phyloP scores from a whole-genome alignment of 768 basidiomycete species.

The Phallus indusiatus region DNA sequence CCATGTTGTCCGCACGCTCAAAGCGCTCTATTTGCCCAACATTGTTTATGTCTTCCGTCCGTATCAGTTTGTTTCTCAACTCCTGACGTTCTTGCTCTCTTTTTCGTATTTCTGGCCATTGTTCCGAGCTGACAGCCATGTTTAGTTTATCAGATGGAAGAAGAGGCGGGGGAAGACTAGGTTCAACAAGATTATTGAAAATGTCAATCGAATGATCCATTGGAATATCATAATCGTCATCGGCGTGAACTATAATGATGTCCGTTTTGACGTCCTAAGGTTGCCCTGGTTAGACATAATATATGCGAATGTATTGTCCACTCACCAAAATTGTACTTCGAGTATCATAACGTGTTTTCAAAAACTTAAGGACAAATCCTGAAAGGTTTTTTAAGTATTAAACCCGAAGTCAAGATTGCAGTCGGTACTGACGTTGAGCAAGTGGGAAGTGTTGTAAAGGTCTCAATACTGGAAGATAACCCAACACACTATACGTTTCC shows the following conservation, averaged over 20 bases:
- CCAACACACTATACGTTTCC: constrained; percentile 58
- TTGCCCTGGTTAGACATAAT: background rate
- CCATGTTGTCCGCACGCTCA: constrained; percentile 22
- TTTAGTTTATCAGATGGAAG: constrained; percentile 18
- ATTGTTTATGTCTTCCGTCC: constrained; percentile 32
- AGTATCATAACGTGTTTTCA: constrained; percentile 55
- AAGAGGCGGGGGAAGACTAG: constrained; percentile 43
- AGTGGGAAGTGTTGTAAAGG: constrained; percentile 59
- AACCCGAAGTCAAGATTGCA: background rate
- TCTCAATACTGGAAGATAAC: constrained; percentile 58
- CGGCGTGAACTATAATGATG: constrained; percentile 64
- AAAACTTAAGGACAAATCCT: constrained; percentile 47
- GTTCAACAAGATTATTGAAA: constrained; percentile 59
- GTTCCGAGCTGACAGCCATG: constrained; percentile 22
- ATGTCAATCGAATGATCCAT: constrained; percentile 57
- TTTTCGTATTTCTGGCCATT: constrained; percentile 35
- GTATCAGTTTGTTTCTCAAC: constrained; percentile 36
- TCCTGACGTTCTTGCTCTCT: constrained; percentile 32
- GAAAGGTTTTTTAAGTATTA: background rate
- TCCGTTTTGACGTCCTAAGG: constrained; percentile 55
- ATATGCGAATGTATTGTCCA: constrained; percentile 3
- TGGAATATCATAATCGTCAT: constrained; percentile 67
- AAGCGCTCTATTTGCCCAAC: constrained; percentile 52
- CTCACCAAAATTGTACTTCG: constrained; percentile 50
- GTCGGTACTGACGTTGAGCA: constrained; percentile 44